These are phyloP conservation scores for Vitis labrusca DNA, from an alignment of 164 flowering plant genomes.

Conservation along the genomic window DNA sequence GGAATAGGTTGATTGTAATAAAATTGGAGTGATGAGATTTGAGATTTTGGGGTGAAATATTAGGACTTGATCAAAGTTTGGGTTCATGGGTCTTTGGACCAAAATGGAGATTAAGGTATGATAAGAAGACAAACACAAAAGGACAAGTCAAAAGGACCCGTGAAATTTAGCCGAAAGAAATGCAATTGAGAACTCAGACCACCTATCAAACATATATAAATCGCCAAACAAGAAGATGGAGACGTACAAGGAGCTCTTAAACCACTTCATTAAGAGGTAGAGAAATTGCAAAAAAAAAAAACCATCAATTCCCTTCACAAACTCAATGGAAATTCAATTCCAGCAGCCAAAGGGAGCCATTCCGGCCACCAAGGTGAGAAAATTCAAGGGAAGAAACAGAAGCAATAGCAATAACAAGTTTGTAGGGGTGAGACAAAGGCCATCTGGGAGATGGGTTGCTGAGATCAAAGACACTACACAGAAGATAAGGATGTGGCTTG, in stretches of 20 bases:
- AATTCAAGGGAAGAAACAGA: conserved; percentile 43
- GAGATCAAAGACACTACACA: conserved; percentile 89
- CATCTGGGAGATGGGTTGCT: conserved; percentile 91
- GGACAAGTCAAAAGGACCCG: not conserved
- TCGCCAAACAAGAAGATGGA: conserved; percentile 25
- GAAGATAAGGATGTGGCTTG: conserved; percentile 91
- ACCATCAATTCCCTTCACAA: not conserved
- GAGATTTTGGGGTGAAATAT: too few relatives aligned
- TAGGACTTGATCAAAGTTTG: too few relatives aligned
- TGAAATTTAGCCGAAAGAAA: not conserved
- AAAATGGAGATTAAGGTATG: not conserved
- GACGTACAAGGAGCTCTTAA: conserved; percentile 19
- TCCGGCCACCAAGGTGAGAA: conserved; percentile 29
- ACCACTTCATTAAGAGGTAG: conserved; percentile 16
- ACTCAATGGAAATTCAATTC: conserved; percentile 58
- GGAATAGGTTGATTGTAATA: too few relatives aligned
- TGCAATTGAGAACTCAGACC: conserved; percentile 36
- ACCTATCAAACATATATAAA: conserved; percentile 24
- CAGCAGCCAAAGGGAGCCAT: conserved; percentile 23
- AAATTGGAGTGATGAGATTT: too few relatives aligned
- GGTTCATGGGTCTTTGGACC: too few relatives aligned
- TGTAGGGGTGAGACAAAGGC: conserved; percentile 83
- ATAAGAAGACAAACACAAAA: conserved; percentile 16
- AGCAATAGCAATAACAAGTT: conserved; percentile 43
- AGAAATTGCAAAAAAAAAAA: conserved; percentile 11